Percentiles rank a stretch among this genome's conserved stretches.
Evolutionary conservation across 306 rosid genomes (phyloP).

Genomic region (Cucumis melo): DNA sequence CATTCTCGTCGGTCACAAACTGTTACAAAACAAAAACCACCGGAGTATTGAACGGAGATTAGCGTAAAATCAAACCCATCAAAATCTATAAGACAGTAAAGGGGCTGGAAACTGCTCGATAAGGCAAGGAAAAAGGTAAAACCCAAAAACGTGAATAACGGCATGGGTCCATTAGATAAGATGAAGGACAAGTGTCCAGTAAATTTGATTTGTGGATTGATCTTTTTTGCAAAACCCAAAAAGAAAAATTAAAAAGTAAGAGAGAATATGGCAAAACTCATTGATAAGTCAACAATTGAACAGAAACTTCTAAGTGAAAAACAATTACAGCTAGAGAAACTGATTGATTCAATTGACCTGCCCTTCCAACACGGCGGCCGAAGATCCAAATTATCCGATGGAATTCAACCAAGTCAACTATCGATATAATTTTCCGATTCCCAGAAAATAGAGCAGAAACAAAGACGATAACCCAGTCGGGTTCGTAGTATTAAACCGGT

Average conservation of each 20-base stretch:
- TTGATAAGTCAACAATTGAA: slow-evolving; percentile 6
- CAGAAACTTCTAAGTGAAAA: not conserved
- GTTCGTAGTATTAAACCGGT: not conserved
- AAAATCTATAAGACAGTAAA: not conserved
- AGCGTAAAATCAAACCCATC: not conserved
- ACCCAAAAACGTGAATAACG: not conserved
- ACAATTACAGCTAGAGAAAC: not conserved
- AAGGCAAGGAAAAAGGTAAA: not conserved
- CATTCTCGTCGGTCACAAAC: slow-evolving; percentile 30
- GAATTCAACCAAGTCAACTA: slow-evolving; percentile 29
- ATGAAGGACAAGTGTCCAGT: not conserved
- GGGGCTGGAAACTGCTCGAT: not conserved
- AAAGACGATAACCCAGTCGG: not conserved
- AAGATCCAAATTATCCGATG: not conserved
- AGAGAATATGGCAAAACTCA: not conserved
- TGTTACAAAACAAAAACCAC: not conserved
- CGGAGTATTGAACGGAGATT: not conserved
- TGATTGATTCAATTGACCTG: not conserved
- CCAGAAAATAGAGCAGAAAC: not conserved
- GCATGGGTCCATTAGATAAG: not conserved
- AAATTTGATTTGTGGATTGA: not conserved
- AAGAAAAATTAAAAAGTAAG: not conserved
- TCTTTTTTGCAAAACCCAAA: not conserved
- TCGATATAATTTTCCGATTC: slow-evolving; percentile 3
- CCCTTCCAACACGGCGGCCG: not conserved